A percentile compares a stretch with the other conserved stretches of the same genome.
Conservation (phyloP, 1,284 basidiomycete genomes). For the Amylostereum chailletii region DNA sequence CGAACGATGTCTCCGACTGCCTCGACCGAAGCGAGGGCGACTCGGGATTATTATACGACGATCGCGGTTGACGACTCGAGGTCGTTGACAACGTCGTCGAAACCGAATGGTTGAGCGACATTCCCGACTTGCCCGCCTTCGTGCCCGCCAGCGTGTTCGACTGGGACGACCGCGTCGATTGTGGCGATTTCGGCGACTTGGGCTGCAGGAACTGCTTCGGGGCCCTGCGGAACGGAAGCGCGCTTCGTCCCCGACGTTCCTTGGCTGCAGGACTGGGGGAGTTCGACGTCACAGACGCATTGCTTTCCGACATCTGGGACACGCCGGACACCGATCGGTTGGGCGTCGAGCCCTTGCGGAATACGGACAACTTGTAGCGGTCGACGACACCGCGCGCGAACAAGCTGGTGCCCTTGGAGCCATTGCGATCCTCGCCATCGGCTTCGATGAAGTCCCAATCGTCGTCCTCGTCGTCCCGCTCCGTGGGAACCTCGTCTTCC, state of each 20-base stretch:
- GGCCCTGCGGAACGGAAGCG: constrained; percentile 62
- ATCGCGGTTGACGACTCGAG: constrained; percentile 48
- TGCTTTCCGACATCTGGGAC: constrained; percentile 43
- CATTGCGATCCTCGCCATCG: constrained; percentile 65
- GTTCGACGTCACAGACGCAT: constrained; percentile 19
- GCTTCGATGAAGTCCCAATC: constrained; percentile 85
- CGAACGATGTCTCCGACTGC: constrained; percentile 64
- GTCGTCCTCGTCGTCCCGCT: constrained; percentile 65
- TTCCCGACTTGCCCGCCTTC: no score
- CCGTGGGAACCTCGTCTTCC: constrained; percentile 42
- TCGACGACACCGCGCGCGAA: constrained; percentile 82
- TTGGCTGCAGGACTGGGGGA: constrained; percentile 46
- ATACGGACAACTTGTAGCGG: constrained; percentile 71
- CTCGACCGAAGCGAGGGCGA: constrained; percentile 40
- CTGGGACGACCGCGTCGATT: constrained; percentile 46
- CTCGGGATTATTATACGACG: constrained; percentile 32
- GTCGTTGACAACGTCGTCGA: constrained; percentile 39
- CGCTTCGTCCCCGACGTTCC: constrained; percentile 56
- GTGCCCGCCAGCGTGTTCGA: constrained; percentile 35
- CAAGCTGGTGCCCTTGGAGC: constrained; percentile 63
- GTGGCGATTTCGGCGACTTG: constrained; percentile 54
- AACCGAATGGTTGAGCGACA: constrained; percentile 27
- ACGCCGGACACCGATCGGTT: constrained; percentile 43
- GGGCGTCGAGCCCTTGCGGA: constrained; percentile 67
- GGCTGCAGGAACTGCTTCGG: constrained; percentile 62